phyloP scores from a whole-genome alignment of 345 rosid species.

The Ricinus communis region DNA sequence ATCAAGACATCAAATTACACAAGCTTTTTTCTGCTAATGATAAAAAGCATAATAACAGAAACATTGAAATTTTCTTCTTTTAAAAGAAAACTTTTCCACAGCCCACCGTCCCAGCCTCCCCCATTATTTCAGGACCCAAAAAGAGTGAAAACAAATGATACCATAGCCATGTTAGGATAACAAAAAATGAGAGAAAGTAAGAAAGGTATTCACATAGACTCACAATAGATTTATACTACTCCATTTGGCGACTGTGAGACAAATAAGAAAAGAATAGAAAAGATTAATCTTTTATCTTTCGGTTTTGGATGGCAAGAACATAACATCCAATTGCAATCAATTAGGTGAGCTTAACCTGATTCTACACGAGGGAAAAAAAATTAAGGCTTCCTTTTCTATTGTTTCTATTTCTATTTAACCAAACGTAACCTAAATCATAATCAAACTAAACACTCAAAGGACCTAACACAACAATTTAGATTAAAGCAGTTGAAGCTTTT shows the following conservation, averaged over 20 bases:
- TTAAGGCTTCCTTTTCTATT: not conserved
- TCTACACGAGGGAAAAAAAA: not conserved
- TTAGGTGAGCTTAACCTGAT: not conserved
- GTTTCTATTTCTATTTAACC: not conserved
- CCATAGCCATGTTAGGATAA: not conserved
- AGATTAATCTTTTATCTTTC: not conserved
- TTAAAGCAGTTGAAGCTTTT: not conserved
- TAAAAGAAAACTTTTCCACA: not conserved
- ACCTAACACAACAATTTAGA: not conserved
- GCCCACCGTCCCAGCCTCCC: not conserved
- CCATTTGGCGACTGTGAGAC: no score
- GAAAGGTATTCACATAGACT: no score
- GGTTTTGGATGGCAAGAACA: not conserved
- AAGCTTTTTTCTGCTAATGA: not conserved
- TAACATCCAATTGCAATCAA: not conserved
- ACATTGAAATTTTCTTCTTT: not conserved
- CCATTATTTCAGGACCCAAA: not conserved
- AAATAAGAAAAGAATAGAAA: not conserved
- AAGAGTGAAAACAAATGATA: not conserved
- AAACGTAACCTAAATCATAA: not conserved
- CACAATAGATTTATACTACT: not conserved
- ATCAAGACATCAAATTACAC: not conserved
- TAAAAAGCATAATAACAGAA: not conserved
- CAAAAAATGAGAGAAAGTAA: not conserved
- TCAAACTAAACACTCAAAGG: not conserved